Conservation (phyloP, 1,139 yeast species). For the Taiozyma onychis region DNA sequence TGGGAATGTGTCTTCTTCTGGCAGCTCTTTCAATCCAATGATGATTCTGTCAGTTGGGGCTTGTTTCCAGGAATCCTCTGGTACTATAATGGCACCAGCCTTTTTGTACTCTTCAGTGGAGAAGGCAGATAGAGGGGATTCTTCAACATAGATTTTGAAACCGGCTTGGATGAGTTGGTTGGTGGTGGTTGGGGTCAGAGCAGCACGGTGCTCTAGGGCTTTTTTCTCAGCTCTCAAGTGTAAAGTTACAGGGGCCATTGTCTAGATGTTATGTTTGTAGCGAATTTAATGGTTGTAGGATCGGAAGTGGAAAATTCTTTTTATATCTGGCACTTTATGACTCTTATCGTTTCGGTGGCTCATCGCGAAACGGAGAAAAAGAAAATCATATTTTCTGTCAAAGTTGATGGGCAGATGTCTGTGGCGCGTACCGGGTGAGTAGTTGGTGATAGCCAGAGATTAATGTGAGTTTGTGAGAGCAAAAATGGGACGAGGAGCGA, state of each 20-base stretch:
- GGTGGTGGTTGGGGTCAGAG: constrained; percentile 87
- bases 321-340: neutral
- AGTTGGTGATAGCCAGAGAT: too few species aligned
- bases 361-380: neutral
- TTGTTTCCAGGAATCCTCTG: constrained; percentile 84
- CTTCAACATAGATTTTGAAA: constrained; percentile 81
- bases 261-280: neutral
- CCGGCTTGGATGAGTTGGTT: constrained; percentile 84
- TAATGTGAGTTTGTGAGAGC: too few species aligned
- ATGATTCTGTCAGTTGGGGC: constrained; percentile 91
- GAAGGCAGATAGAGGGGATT: constrained; percentile 79
- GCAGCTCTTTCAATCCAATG: constrained; percentile 91
- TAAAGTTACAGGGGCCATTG: constrained; percentile 40
- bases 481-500: too few species aligned
- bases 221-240: constrained; percentile 95
- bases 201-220: constrained; percentile 96
- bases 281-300: neutral
- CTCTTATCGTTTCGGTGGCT: neutral
- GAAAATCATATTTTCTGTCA: neutral
- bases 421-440: neutral
- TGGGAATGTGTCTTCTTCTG: constrained; percentile 87
- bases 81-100: constrained; percentile 84
- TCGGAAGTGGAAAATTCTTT: neutral
- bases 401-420: neutral
- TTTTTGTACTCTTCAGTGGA: constrained; percentile 64